Evolutionary conservation across 352 stramenopile genomes (phyloP).

Genomic region (Phytophthora tentaculata): DNA sequence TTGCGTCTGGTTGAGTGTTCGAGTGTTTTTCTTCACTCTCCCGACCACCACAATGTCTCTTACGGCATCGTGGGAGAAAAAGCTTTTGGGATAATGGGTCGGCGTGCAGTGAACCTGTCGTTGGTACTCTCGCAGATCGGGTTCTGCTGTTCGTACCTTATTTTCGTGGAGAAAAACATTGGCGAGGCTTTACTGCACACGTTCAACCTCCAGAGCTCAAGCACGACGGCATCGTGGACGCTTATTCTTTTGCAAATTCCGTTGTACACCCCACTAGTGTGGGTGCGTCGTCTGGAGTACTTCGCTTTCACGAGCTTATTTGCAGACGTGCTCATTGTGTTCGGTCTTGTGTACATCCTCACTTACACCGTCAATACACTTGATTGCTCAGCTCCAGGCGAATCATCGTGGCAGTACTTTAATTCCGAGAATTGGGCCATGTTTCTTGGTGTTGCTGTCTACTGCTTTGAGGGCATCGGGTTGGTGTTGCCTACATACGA

Average conservation of each 20-base stretch:
- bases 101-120: conserved; percentile 61
- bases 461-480: conserved; percentile 68
- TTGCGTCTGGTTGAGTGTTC: conserved; percentile 59
- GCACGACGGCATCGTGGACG: conserved; percentile 50
- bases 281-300: conserved; percentile 70
- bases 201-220: conserved; percentile 45
- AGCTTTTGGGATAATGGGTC: conserved; percentile 46
- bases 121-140: conserved; percentile 69
- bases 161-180: conserved; percentile 76
- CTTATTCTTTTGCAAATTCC: conserved; percentile 65
- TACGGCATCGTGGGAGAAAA: conserved; percentile 60
- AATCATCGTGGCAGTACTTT: conserved; percentile 59
- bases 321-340: conserved; percentile 59
- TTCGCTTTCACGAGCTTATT: conserved; percentile 68
- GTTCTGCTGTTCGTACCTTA: conserved; percentile 77
- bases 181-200: conserved; percentile 54
- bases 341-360: conserved; percentile 61
- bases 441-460: conserved; percentile 68
- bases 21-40: conserved; percentile 34
- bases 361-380: conserved; percentile 49
- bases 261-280: conserved; percentile 66
- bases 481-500: conserved; percentile 68
- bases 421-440: conserved; percentile 63
- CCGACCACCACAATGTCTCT: conserved; percentile 40
- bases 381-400: conserved; percentile 26